Base-by-base conservation (phyloP, 2,329 filamentous ascomycete species). In the Fusarium solani-melongenae region DNA sequence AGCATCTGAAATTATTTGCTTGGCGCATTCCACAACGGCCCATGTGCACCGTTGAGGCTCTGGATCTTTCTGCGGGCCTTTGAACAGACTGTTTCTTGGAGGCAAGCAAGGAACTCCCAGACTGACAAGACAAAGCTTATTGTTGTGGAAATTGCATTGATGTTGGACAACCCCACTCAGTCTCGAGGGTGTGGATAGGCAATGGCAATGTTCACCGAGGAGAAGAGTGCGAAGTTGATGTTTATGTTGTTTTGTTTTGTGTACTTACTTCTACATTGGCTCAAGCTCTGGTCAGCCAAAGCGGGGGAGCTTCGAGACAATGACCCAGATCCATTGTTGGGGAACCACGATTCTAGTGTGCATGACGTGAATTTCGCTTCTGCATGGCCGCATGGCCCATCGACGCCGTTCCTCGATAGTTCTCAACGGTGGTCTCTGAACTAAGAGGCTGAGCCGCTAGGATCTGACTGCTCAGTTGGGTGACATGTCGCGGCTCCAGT, bases 301-400 rank as follows among this genome's bases (percentile, higher is more conserved):
- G 41, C 58, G 70, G 33, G 62, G 67, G 58, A 46, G 31, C 15
- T 31, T 46, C 12, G n/a, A 55, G 11, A 49, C 33, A 39, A 62
- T 41, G 34, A 55, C 34, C 46, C 34, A 59, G 62, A 41, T 58
- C 34, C 34, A 36, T 36, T 36, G 41, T 62, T 22, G 53, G 22
- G 29, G 20, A 69, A 64, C 39, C 44, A 64, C 64, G 55, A 51
- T 49, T 57, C 57, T 59, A 38, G 36, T 55, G 34, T 66, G 64
- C 62, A 72, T 67, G 31, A 67, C 17, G 39, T 67, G 64, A 76
- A 70, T 74, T 57, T 74, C 70, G 74, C 70, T 72, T 76, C 56
- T 67, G 65, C 38, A 66, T 66, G 68, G 62, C 61, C 64, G 61
- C 46, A 69, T 71, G 31, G 27, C 53, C 36, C 36, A 62, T 70